Evolutionary conservation across 306 rosid genomes (phyloP), one percentile per base, ranked within the genome.

Genomic region (Abrus pulchellus): DNA sequence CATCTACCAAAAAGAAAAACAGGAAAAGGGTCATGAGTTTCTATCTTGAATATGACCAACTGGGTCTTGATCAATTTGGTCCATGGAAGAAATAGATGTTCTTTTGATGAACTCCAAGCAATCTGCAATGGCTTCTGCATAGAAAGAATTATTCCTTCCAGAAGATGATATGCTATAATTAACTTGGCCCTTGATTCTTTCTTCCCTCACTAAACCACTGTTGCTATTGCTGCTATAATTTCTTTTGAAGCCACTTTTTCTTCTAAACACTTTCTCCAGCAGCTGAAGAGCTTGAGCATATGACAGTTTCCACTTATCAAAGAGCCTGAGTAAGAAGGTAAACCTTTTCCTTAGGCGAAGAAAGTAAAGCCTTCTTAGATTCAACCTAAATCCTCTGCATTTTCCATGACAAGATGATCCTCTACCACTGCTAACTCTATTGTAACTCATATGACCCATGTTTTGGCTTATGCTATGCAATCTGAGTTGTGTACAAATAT

Each of bases 101-200:
- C 94, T 72, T 80, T 92, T 90, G 84, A 94, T 94, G 78, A 92
- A 94, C 82, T 94, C 95, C 91, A 94, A 88, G 84, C 98, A 94
- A 30, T 94, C 98, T 1, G 97, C 97, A 81, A 92, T 90, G 75
- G 98, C 98, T 85, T 94, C 98, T 5, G 97, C 94, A 75, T 92
- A 90, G 90, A 94, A 94, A 60, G 98, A 89, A 52, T 94, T 92
- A 8, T 92, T 86, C 72, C 92, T 88, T 28, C 83, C 88, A 73
- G 74, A 80, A 44, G 92, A 87, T 20, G 89, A 84, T 38, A 78
- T 2, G 63, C 83, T 72, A 38, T 80, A 53, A 81, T 76, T 82
- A 75, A 36, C 69, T 33, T 44, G 75, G 33, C 80, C 72, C 47
- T 55, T 74, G 49, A 53, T 76, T 41, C 71, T 73, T 53, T 60